Percentiles rank a stretch among this genome's conserved stretches.
phyloP scores from a whole-genome alignment of 345 rosid species.

The Aegle marmelos region DNA sequence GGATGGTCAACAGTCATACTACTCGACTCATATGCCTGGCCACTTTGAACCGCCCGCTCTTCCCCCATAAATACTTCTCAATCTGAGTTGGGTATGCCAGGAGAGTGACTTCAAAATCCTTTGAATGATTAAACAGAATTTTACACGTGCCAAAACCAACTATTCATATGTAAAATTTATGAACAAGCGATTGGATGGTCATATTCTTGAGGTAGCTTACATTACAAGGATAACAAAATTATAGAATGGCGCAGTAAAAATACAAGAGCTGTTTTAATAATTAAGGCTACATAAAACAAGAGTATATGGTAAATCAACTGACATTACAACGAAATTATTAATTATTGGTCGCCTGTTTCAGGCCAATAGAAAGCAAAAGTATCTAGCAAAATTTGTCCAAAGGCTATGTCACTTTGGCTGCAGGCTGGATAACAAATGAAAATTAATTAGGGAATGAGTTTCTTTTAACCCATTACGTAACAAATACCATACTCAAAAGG shows the following conservation, averaged over 20 bases:
- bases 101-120: no score
- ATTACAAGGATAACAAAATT: not conserved
- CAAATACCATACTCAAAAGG: not conserved
- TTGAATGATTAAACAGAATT: no score
- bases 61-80: no score
- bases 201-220: not conserved
- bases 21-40: no score
- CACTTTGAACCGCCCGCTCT: no score
- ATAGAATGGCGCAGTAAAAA: not conserved
- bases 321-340: not conserved
- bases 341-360: not conserved
- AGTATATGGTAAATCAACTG: no score
- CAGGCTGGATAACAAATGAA: not conserved
- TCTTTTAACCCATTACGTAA: conserved; percentile 20
- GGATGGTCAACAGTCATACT: no score
- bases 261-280: not conserved
- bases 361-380: not conserved
- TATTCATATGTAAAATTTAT: no score
- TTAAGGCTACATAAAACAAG: no score
- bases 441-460: conserved; percentile 14
- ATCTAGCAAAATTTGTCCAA: not conserved
- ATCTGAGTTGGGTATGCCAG: no score
- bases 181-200: not conserved
- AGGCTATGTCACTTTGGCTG: not conserved
- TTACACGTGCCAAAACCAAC: no score